A percentile compares a stretch with the other conserved stretches of the same genome.
Conservation (phyloP, 2,329 filamentous ascomycete genomes). For the Sclerotinia minor region DNA sequence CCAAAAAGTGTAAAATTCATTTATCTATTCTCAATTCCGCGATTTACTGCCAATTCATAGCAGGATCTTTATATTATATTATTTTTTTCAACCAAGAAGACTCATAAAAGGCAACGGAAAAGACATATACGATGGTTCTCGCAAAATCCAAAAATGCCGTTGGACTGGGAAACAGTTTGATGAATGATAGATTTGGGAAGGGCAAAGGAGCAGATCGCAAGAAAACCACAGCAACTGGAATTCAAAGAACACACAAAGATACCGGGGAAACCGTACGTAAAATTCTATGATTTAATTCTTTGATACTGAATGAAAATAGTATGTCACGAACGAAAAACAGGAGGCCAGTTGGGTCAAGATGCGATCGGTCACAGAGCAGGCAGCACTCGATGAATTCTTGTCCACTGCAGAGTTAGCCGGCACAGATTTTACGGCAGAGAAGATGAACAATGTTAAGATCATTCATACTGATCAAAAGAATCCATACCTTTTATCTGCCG, state of each 20-base stretch:
- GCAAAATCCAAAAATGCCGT: constrained; percentile 95
- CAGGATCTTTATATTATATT: background rate
- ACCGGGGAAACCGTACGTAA: constrained; percentile 69
- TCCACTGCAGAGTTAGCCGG: constrained; percentile 95
- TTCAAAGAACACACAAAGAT: constrained; percentile 67
- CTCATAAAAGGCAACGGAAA: background rate
- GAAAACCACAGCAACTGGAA: constrained; percentile 59
- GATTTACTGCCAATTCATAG: constrained; percentile 2
- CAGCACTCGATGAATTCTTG: constrained; percentile 92
- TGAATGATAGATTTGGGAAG: constrained; percentile 98
- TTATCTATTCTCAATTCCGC: background rate
- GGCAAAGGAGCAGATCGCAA: constrained; percentile 83
- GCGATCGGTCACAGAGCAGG: constrained; percentile 97
- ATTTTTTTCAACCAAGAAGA: background rate
- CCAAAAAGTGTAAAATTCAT: constrained; percentile 41
- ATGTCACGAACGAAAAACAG: constrained; percentile 85
- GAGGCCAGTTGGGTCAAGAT: constrained; percentile 99
- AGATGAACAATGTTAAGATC: constrained; percentile 98
- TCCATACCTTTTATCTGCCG: constrained; percentile 82
- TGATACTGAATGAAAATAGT: constrained; percentile 50
- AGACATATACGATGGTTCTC: constrained; percentile 58
- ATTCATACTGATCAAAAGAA: constrained; percentile 97
- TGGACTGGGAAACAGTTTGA: constrained; percentile 93
- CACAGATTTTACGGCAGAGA: constrained; percentile 97
- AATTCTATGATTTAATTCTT: background rate